Evolutionary conservation across 768 basidiomycete genomes (phyloP).

Genomic region (Lentinula detonsa): DNA sequence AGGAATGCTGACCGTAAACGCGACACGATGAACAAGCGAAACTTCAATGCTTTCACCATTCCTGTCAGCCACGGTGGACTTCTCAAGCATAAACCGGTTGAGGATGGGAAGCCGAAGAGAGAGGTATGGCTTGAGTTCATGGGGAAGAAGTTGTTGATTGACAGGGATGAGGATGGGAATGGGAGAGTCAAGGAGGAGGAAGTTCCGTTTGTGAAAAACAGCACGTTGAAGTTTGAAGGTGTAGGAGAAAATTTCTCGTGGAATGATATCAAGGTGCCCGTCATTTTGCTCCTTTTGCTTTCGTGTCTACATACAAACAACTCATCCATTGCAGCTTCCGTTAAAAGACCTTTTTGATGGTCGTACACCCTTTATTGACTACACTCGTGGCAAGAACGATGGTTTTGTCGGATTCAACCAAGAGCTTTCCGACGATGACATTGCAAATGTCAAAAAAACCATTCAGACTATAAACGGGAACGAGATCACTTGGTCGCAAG

Average conservation of each 20-base stretch:
- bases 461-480: conserved; percentile 49
- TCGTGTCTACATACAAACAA: not conserved
- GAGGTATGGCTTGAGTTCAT: conserved; percentile 73
- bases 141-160: conserved; percentile 61
- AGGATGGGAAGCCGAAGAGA: conserved; percentile 22
- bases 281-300: not conserved
- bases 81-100: conserved; percentile 13
- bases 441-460: conserved; percentile 58
- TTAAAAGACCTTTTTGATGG: conserved; percentile 45
- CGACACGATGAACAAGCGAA: conserved; percentile 46
- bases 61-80: conserved; percentile 1
- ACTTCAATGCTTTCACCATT: conserved; percentile 73
- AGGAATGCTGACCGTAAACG: conserved; percentile 59
- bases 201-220: conserved; percentile 47
- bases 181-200: conserved; percentile 60
- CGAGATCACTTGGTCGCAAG: conserved; percentile 57
- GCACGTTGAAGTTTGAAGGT: conserved; percentile 54
- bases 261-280: conserved; percentile 42
- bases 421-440: conserved; percentile 64
- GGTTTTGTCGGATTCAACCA: conserved; percentile 63
- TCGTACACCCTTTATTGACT: conserved; percentile 47
- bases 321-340: conserved; percentile 27
- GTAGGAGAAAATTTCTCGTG: conserved; percentile 44
- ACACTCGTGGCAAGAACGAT: conserved; percentile 35
- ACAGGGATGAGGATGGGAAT: conserved; percentile 53